Conservation (phyloP, 192 early-diverging fungal genomes). For the Umbelopsis sp. region DNA sequence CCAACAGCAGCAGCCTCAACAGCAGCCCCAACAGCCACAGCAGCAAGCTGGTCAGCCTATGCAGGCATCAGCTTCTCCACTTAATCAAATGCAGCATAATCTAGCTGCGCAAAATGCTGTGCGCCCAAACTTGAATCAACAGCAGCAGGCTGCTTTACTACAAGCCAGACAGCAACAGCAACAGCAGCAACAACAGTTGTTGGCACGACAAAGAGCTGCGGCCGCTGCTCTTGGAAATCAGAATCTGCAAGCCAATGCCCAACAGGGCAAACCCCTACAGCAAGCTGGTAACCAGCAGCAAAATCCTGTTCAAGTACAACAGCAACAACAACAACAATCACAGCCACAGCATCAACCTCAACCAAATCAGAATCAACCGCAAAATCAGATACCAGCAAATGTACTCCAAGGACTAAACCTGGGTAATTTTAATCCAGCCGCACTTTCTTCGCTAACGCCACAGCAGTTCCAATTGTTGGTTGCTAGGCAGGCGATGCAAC, state of each 20-base stretch:
- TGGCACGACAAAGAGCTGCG: conserved; percentile 25
- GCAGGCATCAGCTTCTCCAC: not conserved
- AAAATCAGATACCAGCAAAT: conserved; percentile 31
- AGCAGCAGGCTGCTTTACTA: conserved; percentile 22
- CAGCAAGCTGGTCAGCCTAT: conserved; percentile 19
- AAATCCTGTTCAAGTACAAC: conserved; percentile 4
- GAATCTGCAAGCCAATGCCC: not conserved
- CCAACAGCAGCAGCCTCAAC: conserved; percentile 8
- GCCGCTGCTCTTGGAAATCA: conserved; percentile 14
- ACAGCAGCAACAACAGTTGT: conserved; percentile 15
- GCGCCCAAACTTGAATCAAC: conserved; percentile 16
- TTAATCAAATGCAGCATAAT: conserved; percentile 18
- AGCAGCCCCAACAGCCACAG: conserved; percentile 16
- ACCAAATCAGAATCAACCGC: not conserved
- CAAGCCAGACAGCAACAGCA: conserved; percentile 22
- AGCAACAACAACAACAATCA: not conserved
- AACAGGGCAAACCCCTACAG: conserved; percentile 5
- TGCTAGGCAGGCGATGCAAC: conserved; percentile 21
- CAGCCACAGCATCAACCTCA: conserved; percentile 10
- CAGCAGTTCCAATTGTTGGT: conserved; percentile 24
- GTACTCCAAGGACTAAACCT: conserved; percentile 27
- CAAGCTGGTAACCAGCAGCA: conserved; percentile 7
- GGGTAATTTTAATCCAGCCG: conserved; percentile 16
- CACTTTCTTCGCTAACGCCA: conserved; percentile 15
- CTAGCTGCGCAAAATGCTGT: conserved; percentile 17